These are phyloP conservation scores for Noccaea caerulescens DNA, from an alignment of 345 rosid species.

Conservation along the genomic window DNA sequence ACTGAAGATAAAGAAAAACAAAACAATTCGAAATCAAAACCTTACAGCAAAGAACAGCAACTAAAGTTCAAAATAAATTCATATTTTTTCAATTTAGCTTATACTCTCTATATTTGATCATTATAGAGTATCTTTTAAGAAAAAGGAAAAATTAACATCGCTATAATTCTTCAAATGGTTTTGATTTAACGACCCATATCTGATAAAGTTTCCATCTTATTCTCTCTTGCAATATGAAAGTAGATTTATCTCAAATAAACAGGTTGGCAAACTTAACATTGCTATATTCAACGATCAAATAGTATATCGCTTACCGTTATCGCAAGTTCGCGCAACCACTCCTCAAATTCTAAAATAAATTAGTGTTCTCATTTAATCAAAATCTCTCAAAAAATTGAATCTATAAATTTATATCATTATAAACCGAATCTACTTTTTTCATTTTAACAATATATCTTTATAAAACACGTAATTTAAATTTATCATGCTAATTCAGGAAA, in stretches of 20 bases:
- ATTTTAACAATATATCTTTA: too few species aligned
- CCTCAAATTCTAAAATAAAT: constrained; percentile 18
- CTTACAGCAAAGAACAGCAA: constrained; percentile 34
- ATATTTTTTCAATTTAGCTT: neutral
- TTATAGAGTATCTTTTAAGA: neutral
- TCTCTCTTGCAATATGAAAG: constrained; percentile 3
- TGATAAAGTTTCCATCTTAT: neutral
- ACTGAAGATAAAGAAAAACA: neutral
- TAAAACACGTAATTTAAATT: too few species aligned
- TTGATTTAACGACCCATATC: constrained; percentile 24
- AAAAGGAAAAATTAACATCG: neutral
- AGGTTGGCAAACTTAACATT: constrained; percentile 31
- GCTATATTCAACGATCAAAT: constrained; percentile 28
- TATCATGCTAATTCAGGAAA: too few species aligned
- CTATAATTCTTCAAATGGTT: neutral
- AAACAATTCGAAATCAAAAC: constrained; percentile 20
- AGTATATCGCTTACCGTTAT: neutral
- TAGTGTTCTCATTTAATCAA: too few species aligned
- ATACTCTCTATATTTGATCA: neutral
- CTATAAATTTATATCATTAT: too few species aligned
- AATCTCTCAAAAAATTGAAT: too few species aligned
- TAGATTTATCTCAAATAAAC: constrained; percentile 35
- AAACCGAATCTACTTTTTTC: too few species aligned
- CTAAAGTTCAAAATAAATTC: constrained; percentile 14
- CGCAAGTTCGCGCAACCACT: neutral